Base-by-base conservation (phyloP, 2,329 filamentous ascomycete genomes). In the Colletotrichum godetiae region DNA sequence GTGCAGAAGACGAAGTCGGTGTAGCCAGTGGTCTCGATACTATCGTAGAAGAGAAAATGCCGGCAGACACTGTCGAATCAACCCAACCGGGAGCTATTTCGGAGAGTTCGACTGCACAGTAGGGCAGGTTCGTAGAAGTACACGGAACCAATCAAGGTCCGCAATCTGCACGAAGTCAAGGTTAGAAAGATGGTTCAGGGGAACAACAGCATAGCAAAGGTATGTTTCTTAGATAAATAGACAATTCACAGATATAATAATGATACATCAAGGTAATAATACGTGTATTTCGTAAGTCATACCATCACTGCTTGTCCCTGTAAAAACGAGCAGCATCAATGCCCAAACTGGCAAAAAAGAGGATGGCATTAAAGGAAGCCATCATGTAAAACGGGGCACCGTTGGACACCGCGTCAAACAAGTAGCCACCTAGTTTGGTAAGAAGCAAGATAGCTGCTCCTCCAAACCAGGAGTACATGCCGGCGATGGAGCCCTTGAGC, bases 351-450 rank as follows among this genome's bases (percentile, higher is more conserved):
- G 86, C 88, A 7, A 91, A 79, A 13, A 97, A 84, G 67, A 98
- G 82, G 1, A 94, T 75, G 0, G 84, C 93, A 80, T 98, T 98
- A 81, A 98, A 98, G 0, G 86, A 86, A 0, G 95, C 95, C 92
- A 99, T 96, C 88, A 98, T 92, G 80, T 95, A 98, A 81, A 99
- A 98, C 0, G 97, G 97, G 12, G 94, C 93, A 0, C 94, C 93
- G 2, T 88, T 88, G 1, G 92, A 92, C 66, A 92, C 85, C 24
- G 83, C 87, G 81, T 99, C 97, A 79, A 98, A 99, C 60, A 98
- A 83, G 49, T 91, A 90, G 0, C 97, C 97, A 13, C 97, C 97
- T 4, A 97, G 82, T 83, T 99, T 99, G 0, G 97, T 98, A 19
- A 99, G 88, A 5, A 98, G 83, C 67, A 99, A 82, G 65, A 99